Evolutionary conservation across 768 basidiomycete genomes (phyloP).

Genomic region (Heimioporus sp.): DNA sequence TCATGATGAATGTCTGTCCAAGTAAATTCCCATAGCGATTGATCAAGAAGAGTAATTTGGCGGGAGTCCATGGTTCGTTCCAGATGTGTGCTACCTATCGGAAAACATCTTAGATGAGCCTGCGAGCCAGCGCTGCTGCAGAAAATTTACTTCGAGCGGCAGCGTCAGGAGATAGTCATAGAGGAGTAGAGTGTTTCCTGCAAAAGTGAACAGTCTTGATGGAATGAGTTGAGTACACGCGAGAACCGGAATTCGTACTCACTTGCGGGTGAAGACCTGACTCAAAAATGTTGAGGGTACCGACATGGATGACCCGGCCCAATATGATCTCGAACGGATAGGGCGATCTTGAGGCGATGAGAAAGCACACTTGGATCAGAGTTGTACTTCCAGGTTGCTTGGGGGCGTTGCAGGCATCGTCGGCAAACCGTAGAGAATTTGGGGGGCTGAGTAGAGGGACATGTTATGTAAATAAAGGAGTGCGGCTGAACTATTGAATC

Average conservation of each 20-base stretch:
- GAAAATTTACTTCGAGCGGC: slow-evolving; percentile 21
- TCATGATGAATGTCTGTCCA: slow-evolving; percentile 16
- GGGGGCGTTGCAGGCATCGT: too few relatives aligned
- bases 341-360: too few relatives aligned
- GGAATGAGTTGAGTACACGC: background rate
- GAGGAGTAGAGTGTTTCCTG: slow-evolving; percentile 23
- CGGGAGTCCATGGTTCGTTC: slow-evolving; percentile 14
- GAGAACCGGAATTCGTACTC: too few relatives aligned
- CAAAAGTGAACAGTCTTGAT: slow-evolving; percentile 8
- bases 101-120: background rate
- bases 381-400: too few relatives aligned
- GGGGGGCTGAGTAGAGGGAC: too few relatives aligned
- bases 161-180: slow-evolving; percentile 29
- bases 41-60: slow-evolving; percentile 13
- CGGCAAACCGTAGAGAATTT: too few relatives aligned
- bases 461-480: too few relatives aligned
- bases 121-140: too few relatives aligned
- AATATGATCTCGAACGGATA: too few relatives aligned
- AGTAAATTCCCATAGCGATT: slow-evolving; percentile 14
- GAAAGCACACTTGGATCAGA: too few relatives aligned
- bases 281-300: background rate
- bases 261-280: background rate
- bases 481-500: too few relatives aligned
- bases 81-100: slow-evolving; percentile 17
- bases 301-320: slow-evolving; percentile 1